Evolutionary conservation across 1,139 yeast genomes (phyloP), one percentile per base, ranked within the genome.

Genomic region (Zhuliangozyma blackwelliae): DNA sequence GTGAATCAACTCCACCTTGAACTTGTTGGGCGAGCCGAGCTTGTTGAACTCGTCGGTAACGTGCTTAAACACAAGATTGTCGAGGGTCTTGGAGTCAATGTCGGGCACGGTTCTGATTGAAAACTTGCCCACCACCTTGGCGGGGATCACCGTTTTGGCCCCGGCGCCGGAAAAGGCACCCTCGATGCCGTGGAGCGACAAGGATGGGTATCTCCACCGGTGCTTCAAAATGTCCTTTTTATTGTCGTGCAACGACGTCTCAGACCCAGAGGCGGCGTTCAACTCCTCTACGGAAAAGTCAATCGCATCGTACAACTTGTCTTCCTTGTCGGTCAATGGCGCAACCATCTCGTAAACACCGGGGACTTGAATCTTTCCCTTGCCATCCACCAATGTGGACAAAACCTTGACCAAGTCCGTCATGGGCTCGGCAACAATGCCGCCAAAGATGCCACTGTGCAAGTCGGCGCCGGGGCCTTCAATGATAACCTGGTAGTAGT

Each of bases 371-470:
- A 92, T 94, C 51, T 79, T 78, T 39, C 99, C 99, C 42, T 77
- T 65, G 30, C 82, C 70, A 50, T 81, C 86, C 29, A 92, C 98
- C 50, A 92, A 77, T 45, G 79, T 67, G 36, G 87, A 62, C 73
- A 92, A 66, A 26, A 89, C 73, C 56, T 83, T 81, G 40, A 87
- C 72, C 57, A 92, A 76, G 60, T 94, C 99, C 38, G 94, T 84
- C 94, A 94, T 82, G 57, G 99, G 99, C 68, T 92, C 99, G 48
- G 95, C 95, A 49, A 92, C 82, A 48, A 89, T 81, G 56, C 98
- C 99, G 49, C 99, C 99, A 59, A 92, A 92, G 41, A 92, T 79
- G 58, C 99, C 99, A 39, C 96, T 85, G 67, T 92, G 99, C 65
- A 92, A 76, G 61, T 94, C 99, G 7, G 98, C 97, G 35, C 86